Evolutionary conservation across 2,329 filamentous ascomycete species (phyloP), one percentile per base, ranked within the genome.

Genomic region (Aspergillus persii): DNA sequence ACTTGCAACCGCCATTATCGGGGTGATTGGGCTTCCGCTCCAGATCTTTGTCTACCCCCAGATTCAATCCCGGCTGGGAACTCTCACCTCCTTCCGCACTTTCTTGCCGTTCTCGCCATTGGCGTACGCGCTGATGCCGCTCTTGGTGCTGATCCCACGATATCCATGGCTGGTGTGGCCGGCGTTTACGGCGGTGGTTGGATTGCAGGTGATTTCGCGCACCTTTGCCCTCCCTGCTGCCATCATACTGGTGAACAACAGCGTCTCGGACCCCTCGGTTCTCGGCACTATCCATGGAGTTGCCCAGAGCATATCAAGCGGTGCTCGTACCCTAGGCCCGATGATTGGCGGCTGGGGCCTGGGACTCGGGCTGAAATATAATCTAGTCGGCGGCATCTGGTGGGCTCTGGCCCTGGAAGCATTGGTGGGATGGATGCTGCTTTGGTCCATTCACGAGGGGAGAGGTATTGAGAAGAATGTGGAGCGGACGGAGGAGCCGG

Each of bases 1-100:
- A n/a, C 77, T 90, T 48, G 89, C 89, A 4, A 92, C 93, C 78
- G 87, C 90, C 2, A 87, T 90, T 54, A 83, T 95, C 15, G 91
- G 91, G 8, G 76, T 85, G 52, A 86, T 94, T 48, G 91, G 91
- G n/a, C 88, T 95, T 41, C 77, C 81, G 0, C 79, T 95, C 50
- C 89, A 91, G 70, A 82, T 91, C 26, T 80, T 89, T 53, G 76
- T 91, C 8, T 94, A 93, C 69, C 90, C 90, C 1, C 76, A 77
- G 31, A 76, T 92, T 18, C 90, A 90, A 50, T 78, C 81, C 2
- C 83, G 83, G 2, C 81, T 91, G 1, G 91, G 90, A 36, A 89
- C 89, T 1, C 76, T 92, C 54, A 79, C 80, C 4, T 87, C 86
- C 48, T 92, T 88, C 81, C 84, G 87, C 3, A 74, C 83, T n/a